Evolutionary conservation across 371 early-diverging fungal genomes (phyloP), one percentile per base, ranked within the genome.

Genomic region (Circinella umbellata): DNA sequence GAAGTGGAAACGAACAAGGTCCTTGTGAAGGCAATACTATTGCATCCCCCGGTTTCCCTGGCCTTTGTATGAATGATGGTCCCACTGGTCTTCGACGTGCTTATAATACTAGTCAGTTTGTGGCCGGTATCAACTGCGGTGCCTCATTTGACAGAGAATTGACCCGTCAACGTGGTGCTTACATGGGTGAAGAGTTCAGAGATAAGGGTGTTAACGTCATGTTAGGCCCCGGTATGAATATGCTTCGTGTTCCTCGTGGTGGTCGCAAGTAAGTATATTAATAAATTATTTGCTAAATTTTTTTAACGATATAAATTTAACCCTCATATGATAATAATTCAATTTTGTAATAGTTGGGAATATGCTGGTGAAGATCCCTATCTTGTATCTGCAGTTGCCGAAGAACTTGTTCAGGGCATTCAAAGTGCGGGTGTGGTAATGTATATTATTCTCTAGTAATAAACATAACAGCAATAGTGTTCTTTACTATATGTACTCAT

Each of bases 331-430:
- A 27, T 27, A 27, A 27, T 27, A 27, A 27, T 61, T 61, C 7
- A 34, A 10, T 38, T 47, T 47, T 27, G 15, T 47, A 75, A 88
- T 69, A 83, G 77, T 37, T 67, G 59, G 77, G 83, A 60, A 82
- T 81, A 55, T 86, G 84, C n/a, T n/a, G 46, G 61, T 10, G 61
- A 80, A 59, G 78, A 88, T 71, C 88, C 90, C 10, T 88, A 71
- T 68, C 75, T 88, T 27, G 69, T 76, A 38, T 76, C 76, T 14
- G 74, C 66, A 0, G 64, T 63, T 11, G 64, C 74, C 47, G 27
- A 35, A 7, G 72, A 71, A 37, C 69, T 74, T 4, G 64, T 79
- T 35, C 35, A 61, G 3, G 79, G 76, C 35, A 64, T 72, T 18
- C 79, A 79, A 64, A 73, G 74, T 42, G 63, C 69, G 46, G 76